Percentiles rank a stretch among this genome's conserved stretches.
Evolutionary conservation across 331 rosid species (phyloP).

Genomic region (Telfairia occidentalis): DNA sequence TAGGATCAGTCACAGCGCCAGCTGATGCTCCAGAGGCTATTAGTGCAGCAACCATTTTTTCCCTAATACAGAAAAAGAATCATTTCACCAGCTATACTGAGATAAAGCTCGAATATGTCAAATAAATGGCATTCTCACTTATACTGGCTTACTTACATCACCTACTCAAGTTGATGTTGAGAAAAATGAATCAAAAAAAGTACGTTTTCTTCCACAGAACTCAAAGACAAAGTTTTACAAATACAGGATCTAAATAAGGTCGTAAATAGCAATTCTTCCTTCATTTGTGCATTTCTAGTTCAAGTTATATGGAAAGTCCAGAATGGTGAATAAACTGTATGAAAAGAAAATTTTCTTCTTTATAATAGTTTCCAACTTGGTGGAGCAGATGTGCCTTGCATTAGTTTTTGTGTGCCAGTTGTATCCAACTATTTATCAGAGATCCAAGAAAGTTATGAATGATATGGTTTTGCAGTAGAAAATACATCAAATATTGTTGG

Average conservation of each 20-base stretch:
- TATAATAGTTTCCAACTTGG: neutral
- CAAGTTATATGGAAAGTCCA: neutral
- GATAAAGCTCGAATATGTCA: neutral
- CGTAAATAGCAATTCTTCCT: neutral
- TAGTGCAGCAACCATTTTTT: conserved; percentile 78
- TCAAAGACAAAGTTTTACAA: no score
- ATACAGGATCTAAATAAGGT: no score
- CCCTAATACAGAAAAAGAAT: conserved; percentile 30
- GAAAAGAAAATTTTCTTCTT: neutral
- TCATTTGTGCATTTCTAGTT: neutral
- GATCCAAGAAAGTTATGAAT: neutral
- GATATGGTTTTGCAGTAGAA: neutral
- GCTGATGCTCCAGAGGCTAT: conserved; percentile 87
- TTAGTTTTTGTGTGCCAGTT: neutral
- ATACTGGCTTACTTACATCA: neutral
- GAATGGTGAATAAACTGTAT: neutral
- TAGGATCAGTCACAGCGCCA: conserved; percentile 96
- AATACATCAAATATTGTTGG: neutral
- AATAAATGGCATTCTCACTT: neutral
- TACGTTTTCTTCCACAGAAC: neutral
- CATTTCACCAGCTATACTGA: neutral
- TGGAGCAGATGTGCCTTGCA: neutral
- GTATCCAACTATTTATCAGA: neutral
- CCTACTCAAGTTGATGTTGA: neutral
- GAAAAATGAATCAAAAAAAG: neutral